Conservation (phyloP, 768 basidiomycete species). For the Tylopilus rubrobrunneus region DNA sequence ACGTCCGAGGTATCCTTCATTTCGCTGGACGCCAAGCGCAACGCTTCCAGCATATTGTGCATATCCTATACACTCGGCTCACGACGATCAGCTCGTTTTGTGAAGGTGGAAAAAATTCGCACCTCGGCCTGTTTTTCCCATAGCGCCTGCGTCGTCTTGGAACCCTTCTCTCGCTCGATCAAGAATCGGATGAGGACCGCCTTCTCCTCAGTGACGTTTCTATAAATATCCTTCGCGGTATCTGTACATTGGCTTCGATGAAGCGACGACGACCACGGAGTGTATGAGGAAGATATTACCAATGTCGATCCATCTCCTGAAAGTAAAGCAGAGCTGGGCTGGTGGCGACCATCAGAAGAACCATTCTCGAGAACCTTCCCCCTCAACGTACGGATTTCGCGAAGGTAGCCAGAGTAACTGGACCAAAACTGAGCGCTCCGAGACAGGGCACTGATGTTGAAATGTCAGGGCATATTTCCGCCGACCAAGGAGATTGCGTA, state of each 20-base stretch:
- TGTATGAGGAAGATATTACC: constrained; percentile 38
- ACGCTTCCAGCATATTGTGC: constrained; percentile 18
- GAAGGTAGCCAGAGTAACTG: constrained; percentile 78
- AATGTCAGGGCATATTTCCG: constrained; percentile 3
- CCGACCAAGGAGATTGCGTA: constrained; percentile 23
- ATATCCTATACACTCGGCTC: constrained; percentile 25
- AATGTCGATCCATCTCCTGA: constrained; percentile 70
- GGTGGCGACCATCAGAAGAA: constrained; percentile 21
- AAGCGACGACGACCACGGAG: constrained; percentile 7
- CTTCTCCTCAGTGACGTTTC: constrained; percentile 60
- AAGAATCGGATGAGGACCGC: constrained; percentile 46
- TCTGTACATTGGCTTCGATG: constrained; percentile 36
- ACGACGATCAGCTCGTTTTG: neutral
- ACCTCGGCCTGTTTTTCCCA: constrained; percentile 31
- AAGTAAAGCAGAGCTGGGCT: constrained; percentile 79
- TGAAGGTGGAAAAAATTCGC: constrained; percentile 6
- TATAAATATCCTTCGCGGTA: constrained; percentile 61
- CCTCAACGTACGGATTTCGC: constrained; percentile 64
- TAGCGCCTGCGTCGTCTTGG: constrained; percentile 24
- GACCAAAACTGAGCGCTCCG: constrained; percentile 83
- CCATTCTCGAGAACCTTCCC: neutral
- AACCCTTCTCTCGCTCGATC: constrained; percentile 39
- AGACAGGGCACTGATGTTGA: constrained; percentile 54
- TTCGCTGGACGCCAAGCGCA: constrained; percentile 17
- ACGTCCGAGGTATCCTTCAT: constrained; percentile 23